Evolutionary conservation across 2,329 filamentous ascomycete species (phyloP).

Genomic region (Microcyclosporella mali): DNA sequence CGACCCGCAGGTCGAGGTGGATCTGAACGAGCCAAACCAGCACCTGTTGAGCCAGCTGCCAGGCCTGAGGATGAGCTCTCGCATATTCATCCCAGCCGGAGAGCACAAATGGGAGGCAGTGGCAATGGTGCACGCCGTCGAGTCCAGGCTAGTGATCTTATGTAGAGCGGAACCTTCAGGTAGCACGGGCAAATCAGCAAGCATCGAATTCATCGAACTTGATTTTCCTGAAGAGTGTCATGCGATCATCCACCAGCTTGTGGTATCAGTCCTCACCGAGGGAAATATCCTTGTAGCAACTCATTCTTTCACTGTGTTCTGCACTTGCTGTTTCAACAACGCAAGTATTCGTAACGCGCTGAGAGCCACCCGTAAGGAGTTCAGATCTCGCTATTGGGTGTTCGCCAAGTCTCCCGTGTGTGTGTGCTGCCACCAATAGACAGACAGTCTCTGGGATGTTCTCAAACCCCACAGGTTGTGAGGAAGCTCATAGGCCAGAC

Average conservation of each 20-base stretch:
- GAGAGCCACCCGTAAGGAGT: neutral
- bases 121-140: no score
- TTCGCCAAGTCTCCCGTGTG: neutral
- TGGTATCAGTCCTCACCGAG: neutral
- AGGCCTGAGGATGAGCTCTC: constrained; percentile 26
- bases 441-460: neutral
- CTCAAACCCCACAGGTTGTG: neutral
- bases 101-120: constrained; percentile 23
- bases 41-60: constrained; percentile 5
- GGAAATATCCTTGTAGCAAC: neutral
- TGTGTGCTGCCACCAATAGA: neutral
- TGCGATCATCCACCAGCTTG: neutral
- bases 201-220: no score
- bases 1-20: constrained; percentile 3
- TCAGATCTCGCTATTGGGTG: neutral
- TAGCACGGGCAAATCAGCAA: no score
- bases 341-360: neutral
- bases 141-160: neutral
- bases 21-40: constrained; percentile 2
- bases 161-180: neutral
- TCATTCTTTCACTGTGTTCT: neutral
- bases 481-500: no score
- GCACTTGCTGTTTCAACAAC: neutral
- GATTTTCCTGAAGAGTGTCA: neutral
- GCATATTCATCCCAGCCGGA: constrained; percentile 32